These are phyloP conservation scores for Monosporascus sp. DNA, from an alignment of 2,329 filamentous ascomycete genomes.

Conservation along the genomic window DNA sequence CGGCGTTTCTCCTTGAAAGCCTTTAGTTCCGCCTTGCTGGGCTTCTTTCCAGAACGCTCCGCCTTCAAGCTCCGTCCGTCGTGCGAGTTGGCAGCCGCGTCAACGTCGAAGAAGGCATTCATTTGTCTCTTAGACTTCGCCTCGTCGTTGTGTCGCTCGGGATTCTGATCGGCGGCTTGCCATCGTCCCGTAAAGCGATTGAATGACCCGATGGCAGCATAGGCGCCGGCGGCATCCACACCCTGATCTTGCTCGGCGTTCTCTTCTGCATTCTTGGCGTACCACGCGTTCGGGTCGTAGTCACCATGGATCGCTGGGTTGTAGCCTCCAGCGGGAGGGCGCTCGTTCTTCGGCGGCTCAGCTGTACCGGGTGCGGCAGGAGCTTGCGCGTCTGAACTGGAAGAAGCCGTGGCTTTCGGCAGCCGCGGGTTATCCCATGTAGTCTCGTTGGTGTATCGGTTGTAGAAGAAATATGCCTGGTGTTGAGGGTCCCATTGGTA, in stretches of 20 bases:
- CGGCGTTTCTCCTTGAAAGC: slow-evolving; percentile 85
- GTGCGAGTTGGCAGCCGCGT: slow-evolving; percentile 86
- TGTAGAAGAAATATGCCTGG: slow-evolving; percentile 78
- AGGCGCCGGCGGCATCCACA: slow-evolving; percentile 38
- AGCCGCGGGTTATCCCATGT: slow-evolving; percentile 88
- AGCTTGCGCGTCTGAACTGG: slow-evolving; percentile 18
- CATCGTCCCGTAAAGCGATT: slow-evolving; percentile 87
- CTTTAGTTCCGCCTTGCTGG: slow-evolving; percentile 81
- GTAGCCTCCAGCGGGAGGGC: slow-evolving; percentile 65
- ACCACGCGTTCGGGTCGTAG: slow-evolving; percentile 95
- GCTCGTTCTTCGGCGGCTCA: slow-evolving; percentile 29
- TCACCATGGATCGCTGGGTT: slow-evolving; percentile 94
- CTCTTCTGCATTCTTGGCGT: slow-evolving; percentile 58
- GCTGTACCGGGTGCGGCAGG: slow-evolving; percentile 21
- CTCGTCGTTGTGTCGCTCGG: slow-evolving; percentile 78
- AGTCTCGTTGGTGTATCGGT: slow-evolving; percentile 66
- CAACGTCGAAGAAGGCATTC: slow-evolving; percentile 93
- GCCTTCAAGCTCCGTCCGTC: slow-evolving; percentile 88
- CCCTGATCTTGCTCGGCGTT: slow-evolving; percentile 29
- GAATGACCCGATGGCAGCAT: slow-evolving; percentile 70
- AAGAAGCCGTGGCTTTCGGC: slow-evolving; percentile 35
- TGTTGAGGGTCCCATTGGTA: slow-evolving; percentile 67
- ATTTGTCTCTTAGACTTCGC: slow-evolving; percentile 84
- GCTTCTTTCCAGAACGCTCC: slow-evolving; percentile 79
- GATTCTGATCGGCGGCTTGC: slow-evolving; percentile 61